Evolutionary conservation across 371 early-diverging fungal genomes (phyloP), one percentile per base, ranked within the genome.

Genomic region (Syncephalastrum racemosum): DNA sequence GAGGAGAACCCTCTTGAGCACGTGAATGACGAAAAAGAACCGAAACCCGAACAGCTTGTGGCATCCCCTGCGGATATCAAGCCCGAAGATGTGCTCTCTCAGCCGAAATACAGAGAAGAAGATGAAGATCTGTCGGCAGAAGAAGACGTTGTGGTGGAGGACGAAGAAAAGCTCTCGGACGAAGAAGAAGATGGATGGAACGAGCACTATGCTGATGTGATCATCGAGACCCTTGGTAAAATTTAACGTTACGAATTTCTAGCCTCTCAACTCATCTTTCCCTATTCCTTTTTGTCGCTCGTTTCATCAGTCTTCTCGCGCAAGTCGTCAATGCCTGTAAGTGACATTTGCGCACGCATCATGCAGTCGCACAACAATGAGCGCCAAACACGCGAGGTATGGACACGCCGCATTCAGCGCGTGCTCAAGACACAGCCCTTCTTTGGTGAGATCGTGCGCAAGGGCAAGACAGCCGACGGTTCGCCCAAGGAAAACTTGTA

Each of bases 401-500:
- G 74, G 75, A 66, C 59, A 14, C 61, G 68, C 19, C 68, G 69
- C 22, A 70, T 79, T n/a, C 58, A 55, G 41, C 39, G 54, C 6
- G 72, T 70, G 7, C 59, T 79, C 4, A 66, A 71, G 41, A 68
- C 68, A 10, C 67, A 62, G 40, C 72, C 74, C 2, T 79, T 71
- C 60, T 79, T 79, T 63, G 85, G 83, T 52, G 81, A 82, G 56
- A 85, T 85, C 27, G 72, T 78, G 20, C 80, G 85, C 48, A 85
- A 79, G 50, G 85, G 85, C 54, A 85, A 85, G 60, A 82, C 83
- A 20, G 85, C 85, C 0, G 82, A 85, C 62, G 83, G 83, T 49
- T 80, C 82, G 27, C 85, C 85, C 14, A 71, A 76, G 46, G 85
- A 85, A 59, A 79, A 75, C 46, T 67, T 82, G 23, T 82, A 83